Conservation (phyloP, 306 rosid species). For the Lathyrus aphaca region DNA sequence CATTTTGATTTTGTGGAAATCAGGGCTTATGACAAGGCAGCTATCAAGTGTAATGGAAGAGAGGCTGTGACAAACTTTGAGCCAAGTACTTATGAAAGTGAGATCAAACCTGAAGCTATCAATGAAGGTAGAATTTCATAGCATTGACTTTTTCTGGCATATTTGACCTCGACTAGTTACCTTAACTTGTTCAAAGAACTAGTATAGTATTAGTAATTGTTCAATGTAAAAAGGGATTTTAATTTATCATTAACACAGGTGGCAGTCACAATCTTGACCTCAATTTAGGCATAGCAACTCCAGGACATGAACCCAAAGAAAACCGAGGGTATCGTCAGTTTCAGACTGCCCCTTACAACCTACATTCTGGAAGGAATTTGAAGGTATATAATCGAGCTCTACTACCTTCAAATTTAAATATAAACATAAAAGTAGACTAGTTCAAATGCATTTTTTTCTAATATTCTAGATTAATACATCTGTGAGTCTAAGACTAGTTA, state of each 20-base stretch:
- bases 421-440: not conserved
- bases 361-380: slow-evolving; percentile 53
- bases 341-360: slow-evolving; percentile 52
- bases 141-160: slow-evolving; percentile 13
- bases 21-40: slow-evolving; percentile 99
- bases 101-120: slow-evolving; percentile 55
- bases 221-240: slow-evolving; percentile 21
- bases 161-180: not conserved
- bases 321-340: slow-evolving; percentile 56
- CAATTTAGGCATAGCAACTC: slow-evolving; percentile 82
- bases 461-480: not conserved
- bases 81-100: slow-evolving; percentile 76
- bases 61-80: slow-evolving; percentile 98
- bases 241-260: slow-evolving; percentile 51
- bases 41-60: slow-evolving; percentile 95
- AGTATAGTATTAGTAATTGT: not conserved
- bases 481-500: too few species aligned
- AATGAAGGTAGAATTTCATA: slow-evolving; percentile 61
- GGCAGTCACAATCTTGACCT: slow-evolving; percentile 80
- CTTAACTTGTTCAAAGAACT: not conserved
- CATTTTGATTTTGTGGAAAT: slow-evolving; percentile 83
- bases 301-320: slow-evolving; percentile 59
- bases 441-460: too few species aligned
- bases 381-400: slow-evolving; percentile 50
- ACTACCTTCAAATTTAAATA: not conserved